Conservation (phyloP, 768 basidiomycete genomes). For the Termitomyces sp. region DNA sequence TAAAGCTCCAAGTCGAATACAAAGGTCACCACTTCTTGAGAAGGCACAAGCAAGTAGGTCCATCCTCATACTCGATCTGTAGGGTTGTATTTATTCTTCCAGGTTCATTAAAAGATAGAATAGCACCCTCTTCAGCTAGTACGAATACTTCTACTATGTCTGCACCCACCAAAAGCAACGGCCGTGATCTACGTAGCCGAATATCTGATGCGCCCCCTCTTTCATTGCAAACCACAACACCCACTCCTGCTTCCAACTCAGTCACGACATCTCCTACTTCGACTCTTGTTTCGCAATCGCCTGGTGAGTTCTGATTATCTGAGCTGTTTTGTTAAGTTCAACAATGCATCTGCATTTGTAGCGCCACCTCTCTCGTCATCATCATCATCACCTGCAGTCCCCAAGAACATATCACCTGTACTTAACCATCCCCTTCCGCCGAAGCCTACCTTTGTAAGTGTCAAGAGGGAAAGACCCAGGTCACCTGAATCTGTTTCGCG, state of each 20-base stretch:
- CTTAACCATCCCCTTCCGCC: conserved; percentile 31
- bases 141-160: not conserved
- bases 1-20: not conserved
- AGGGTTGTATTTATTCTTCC: not conserved
- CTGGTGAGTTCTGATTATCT: conserved; percentile 3
- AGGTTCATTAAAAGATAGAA: conserved; percentile 16
- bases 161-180: conserved; percentile 3
- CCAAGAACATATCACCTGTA: conserved; percentile 10
- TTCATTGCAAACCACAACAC: conserved; percentile 3
- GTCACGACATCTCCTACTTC: conserved; percentile 10
- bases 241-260: not conserved
- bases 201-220: conserved; percentile 12
- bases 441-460: conserved; percentile 29
- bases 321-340: not conserved
- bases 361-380: conserved; percentile 12
- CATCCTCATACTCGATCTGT: not conserved
- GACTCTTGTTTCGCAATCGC: conserved; percentile 8
- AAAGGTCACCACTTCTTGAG: conserved; percentile 2
- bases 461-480: conserved; percentile 37
- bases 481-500: conserved; percentile 18
- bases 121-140: conserved; percentile 4
- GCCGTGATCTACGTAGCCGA: conserved; percentile 15
- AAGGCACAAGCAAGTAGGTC: conserved; percentile 15
- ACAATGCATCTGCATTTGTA: not conserved
- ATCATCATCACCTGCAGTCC: not conserved